These are phyloP conservation scores for Myxozyma lipomycoides DNA, from an alignment of 805 yeast genomes.

Conservation along the genomic window DNA sequence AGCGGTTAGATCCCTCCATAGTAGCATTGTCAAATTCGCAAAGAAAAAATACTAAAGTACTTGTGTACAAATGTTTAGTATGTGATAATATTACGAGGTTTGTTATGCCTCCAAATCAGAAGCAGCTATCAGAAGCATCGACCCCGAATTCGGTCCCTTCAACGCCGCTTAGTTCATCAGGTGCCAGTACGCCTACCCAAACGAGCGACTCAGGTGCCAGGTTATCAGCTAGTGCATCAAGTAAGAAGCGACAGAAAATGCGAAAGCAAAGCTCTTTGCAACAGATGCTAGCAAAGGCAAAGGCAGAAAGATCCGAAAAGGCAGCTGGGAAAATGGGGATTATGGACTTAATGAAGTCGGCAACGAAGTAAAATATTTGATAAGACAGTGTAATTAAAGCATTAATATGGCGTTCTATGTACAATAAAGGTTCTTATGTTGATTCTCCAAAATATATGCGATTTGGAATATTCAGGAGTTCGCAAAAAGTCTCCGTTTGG, in stretches of 20 bases:
- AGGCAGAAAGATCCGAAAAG: conserved; percentile 20
- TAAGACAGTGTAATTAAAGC: no score
- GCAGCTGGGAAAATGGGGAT: conserved; percentile 1
- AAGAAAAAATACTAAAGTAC: not conserved
- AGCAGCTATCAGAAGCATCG: not conserved
- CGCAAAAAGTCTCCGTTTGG: conserved; percentile 34
- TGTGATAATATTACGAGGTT: conserved; percentile 19
- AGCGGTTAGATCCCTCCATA: not conserved
- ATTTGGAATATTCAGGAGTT: conserved; percentile 29
- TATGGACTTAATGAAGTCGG: conserved; percentile 20
- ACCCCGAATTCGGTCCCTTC: not conserved
- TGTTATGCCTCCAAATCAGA: conserved; percentile 3
- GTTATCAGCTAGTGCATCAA: conserved; percentile 10
- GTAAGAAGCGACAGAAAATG: conserved; percentile 21
- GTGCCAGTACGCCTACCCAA: no score
- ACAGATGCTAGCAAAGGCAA: conserved; percentile 23
- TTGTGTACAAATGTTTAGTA: conserved; percentile 16
- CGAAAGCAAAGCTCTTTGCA: conserved; percentile 24
- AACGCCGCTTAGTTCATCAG: not conserved
- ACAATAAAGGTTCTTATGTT: no score
- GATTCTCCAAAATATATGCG: conserved; percentile 9
- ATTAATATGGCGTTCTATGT: conserved; percentile 1
- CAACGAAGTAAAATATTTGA: conserved; percentile 1
- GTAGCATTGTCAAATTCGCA: not conserved
- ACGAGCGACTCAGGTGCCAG: conserved; percentile 1